phyloP scores from a whole-genome alignment of 345 rosid species.

The Tarenaya hassleriana region DNA sequence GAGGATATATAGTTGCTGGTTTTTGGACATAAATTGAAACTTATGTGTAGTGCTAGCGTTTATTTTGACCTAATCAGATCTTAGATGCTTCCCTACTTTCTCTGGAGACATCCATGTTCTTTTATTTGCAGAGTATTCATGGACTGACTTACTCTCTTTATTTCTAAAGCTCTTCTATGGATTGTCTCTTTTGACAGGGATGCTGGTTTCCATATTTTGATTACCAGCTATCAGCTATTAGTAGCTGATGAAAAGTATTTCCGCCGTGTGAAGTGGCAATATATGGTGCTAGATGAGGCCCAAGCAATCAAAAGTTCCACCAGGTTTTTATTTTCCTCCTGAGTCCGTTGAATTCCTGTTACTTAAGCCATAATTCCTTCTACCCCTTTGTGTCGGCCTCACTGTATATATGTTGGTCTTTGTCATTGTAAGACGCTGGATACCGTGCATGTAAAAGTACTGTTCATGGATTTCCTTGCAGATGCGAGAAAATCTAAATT shows the following conservation, averaged over 20 bases:
- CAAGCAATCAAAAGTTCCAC: constrained; percentile 95
- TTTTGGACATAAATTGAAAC: constrained; percentile 1
- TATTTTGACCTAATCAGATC: neutral
- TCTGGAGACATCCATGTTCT: neutral
- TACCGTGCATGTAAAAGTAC: constrained; percentile 2
- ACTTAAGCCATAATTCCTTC: neutral
- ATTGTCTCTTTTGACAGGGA: constrained; percentile 51
- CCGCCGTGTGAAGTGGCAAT: constrained; percentile 99
- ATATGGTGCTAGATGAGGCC: constrained; percentile 99
- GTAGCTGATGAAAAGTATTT: constrained; percentile 95
- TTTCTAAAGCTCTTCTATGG: constrained; percentile 11
- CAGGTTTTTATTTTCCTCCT: constrained; percentile 46
- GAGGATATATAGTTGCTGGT: constrained; percentile 1
- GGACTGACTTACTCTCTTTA: too few species aligned
- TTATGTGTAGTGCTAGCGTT: neutral
- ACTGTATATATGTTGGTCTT: constrained; percentile 1
- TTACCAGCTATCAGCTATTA: constrained; percentile 94
- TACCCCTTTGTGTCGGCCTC: neutral
- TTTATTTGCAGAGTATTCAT: neutral
- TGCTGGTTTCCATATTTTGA: constrained; percentile 95
- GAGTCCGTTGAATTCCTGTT: constrained; percentile 10
- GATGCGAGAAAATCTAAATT: constrained; percentile 13
- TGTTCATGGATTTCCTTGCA: constrained; percentile 9
- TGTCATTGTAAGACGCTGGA: neutral
- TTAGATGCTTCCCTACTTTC: neutral